Evolutionary conservation across 1,284 basidiomycete genomes (phyloP).

Genomic region (Tranzscheliella williamsii): DNA sequence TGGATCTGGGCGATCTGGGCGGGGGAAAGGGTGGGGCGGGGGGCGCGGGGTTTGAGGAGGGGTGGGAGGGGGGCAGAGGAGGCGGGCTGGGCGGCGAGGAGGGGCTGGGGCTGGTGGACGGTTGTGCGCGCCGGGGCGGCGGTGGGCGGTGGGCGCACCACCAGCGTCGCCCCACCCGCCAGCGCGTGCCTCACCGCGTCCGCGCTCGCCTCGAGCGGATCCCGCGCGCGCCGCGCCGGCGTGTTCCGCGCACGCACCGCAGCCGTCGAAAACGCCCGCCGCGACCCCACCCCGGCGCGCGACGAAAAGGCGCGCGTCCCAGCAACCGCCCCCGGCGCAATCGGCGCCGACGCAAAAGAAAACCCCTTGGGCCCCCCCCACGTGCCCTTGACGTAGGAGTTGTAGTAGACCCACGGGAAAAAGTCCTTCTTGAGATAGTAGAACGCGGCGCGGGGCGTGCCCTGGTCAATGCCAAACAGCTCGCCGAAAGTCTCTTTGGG

Average conservation of each 20-base stretch:
- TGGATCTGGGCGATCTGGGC: constrained; percentile 51
- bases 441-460: constrained; percentile 68
- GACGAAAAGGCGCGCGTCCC: constrained; percentile 17
- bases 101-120: constrained; percentile 26
- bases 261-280: constrained; percentile 36
- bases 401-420: constrained; percentile 89
- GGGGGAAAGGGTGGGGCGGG: constrained; percentile 16
- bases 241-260: constrained; percentile 37
- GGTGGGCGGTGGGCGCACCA: constrained; percentile 52
- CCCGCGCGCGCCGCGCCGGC: constrained; percentile 52
- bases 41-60: constrained; percentile 19
- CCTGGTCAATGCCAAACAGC: constrained; percentile 51
- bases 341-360: constrained; percentile 13
- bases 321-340: constrained; percentile 19
- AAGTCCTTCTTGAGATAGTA: constrained; percentile 91
- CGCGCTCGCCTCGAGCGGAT: constrained; percentile 45
- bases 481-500: constrained; percentile 73
- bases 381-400: constrained; percentile 72
- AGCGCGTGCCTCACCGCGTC: constrained; percentile 46
- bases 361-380: constrained; percentile 60
- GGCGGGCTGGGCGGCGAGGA: constrained; percentile 23
- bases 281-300: not conserved
- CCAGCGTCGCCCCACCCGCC: constrained; percentile 49
- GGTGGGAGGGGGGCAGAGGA: constrained; percentile 27
- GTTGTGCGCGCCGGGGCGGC: constrained; percentile 20